Evolutionary conservation across 2,329 filamentous ascomycete species (phyloP).

Genomic region (Fusarium hainanense): DNA sequence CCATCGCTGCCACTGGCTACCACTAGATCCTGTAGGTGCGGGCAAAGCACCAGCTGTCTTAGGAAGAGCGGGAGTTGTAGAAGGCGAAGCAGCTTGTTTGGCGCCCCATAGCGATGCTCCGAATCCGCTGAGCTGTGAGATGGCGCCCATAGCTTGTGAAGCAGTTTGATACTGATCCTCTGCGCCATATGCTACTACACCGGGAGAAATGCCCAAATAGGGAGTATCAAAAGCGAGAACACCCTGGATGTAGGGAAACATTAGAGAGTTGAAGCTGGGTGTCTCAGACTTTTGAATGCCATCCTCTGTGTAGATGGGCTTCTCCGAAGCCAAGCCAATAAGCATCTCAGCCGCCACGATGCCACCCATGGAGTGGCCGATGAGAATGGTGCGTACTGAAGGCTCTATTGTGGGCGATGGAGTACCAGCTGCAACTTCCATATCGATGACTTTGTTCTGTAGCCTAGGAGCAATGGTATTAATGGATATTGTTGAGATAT

Average conservation of each 20-base stretch:
- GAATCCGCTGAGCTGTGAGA: constrained; percentile 73
- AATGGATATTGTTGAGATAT: neutral
- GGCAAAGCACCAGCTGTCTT: constrained; percentile 44
- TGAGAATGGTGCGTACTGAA: constrained; percentile 81
- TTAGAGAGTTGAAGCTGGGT: constrained; percentile 68
- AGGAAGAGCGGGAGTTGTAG: constrained; percentile 31
- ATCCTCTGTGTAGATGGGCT: constrained; percentile 62
- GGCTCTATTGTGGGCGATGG: constrained; percentile 88
- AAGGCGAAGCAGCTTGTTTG: constrained; percentile 43
- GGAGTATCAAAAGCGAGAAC: constrained; percentile 95
- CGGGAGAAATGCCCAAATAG: constrained; percentile 83
- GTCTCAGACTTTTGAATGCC: constrained; percentile 53
- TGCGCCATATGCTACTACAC: constrained; percentile 85
- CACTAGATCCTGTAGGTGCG: constrained; percentile 43
- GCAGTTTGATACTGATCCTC: constrained; percentile 84
- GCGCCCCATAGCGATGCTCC: constrained; percentile 75
- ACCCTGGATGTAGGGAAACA: constrained; percentile 94
- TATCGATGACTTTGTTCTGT: constrained; percentile 90
- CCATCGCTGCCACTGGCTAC: constrained; percentile 77
- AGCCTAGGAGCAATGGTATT: constrained; percentile 65
- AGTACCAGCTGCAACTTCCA: constrained; percentile 85
- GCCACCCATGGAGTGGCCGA: constrained; percentile 92
- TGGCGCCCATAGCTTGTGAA: constrained; percentile 74
- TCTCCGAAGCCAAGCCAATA: constrained; percentile 73
- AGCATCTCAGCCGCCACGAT: constrained; percentile 93